These are phyloP conservation scores for Globisporangium nodosum DNA, from an alignment of 352 stramenopile species.

Conservation along the genomic window DNA sequence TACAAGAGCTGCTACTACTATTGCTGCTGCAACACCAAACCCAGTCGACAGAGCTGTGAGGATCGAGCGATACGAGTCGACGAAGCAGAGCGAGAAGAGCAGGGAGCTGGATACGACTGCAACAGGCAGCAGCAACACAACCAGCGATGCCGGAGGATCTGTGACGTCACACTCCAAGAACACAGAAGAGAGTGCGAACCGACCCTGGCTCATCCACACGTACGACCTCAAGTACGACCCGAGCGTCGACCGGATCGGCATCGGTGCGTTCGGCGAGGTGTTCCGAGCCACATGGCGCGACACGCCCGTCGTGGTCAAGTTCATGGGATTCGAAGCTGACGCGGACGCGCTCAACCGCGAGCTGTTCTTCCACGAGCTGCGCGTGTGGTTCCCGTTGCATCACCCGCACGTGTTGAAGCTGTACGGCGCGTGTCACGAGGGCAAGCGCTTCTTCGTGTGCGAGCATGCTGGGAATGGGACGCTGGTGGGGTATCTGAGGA, in stretches of 20 bases:
- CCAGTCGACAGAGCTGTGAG: too few species aligned
- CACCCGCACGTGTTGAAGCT: conserved; percentile 10
- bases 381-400: conserved; percentile 5
- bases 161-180: too few species aligned
- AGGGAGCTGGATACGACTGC: too few species aligned
- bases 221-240: background rate
- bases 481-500: too few species aligned
- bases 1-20: too few species aligned
- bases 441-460: conserved; percentile 3
- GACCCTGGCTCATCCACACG: background rate
- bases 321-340: conserved; percentile 4
- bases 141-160: too few species aligned
- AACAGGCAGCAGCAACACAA: too few species aligned
- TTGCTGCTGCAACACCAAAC: too few species aligned
- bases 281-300: background rate
- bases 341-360: background rate
- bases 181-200: too few species aligned
- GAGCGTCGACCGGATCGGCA: background rate
- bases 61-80: too few species aligned
- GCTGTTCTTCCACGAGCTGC: conserved; percentile 8
- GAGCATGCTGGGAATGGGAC: background rate
- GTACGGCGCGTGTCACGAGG: conserved; percentile 1
- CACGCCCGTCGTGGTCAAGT: conserved; percentile 6
- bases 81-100: too few species aligned
- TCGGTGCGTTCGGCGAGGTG: background rate